Evolutionary conservation across 768 basidiomycete species (phyloP).

Genomic region (Lactarius sp.): DNA sequence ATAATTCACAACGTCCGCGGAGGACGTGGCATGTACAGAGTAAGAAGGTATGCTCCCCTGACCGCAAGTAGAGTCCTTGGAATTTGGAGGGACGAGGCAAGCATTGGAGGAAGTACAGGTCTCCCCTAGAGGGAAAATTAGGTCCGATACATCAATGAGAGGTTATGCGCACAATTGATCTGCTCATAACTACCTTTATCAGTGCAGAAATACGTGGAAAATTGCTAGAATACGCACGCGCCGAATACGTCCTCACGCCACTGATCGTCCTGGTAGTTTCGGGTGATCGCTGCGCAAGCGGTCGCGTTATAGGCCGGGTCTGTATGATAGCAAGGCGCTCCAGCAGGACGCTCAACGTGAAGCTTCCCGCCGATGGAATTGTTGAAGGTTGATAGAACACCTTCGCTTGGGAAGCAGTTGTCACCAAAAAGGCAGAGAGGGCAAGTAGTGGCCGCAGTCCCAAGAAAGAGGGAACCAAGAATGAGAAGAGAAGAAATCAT

Average conservation of each 20-base stretch:
- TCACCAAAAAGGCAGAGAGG: background rate
- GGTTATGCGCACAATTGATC: background rate
- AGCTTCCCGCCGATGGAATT: background rate
- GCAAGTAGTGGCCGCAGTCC: background rate
- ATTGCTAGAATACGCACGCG: background rate
- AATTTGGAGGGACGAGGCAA: conserved; percentile 1
- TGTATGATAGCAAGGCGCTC: background rate
- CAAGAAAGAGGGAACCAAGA: background rate
- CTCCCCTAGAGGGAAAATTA: background rate
- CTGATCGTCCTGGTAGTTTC: background rate
- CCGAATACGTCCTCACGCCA: background rate
- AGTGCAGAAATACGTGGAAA: background rate
- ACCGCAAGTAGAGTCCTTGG: conserved; percentile 28
- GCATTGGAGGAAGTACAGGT: background rate
- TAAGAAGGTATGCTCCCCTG: conserved; percentile 34
- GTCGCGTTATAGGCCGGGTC: background rate
- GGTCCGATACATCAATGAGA: background rate
- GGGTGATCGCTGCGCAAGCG: background rate
- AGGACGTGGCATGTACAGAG: conserved; percentile 32
- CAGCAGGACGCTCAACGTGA: background rate
- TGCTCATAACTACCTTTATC: background rate
- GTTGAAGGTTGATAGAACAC: background rate
- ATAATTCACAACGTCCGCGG: conserved; percentile 32
- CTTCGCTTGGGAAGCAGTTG: background rate
- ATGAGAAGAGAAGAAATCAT: background rate